These are phyloP conservation scores for Candida sithepensis DNA, from an alignment of 805 yeast genomes.

Conservation along the genomic window DNA sequence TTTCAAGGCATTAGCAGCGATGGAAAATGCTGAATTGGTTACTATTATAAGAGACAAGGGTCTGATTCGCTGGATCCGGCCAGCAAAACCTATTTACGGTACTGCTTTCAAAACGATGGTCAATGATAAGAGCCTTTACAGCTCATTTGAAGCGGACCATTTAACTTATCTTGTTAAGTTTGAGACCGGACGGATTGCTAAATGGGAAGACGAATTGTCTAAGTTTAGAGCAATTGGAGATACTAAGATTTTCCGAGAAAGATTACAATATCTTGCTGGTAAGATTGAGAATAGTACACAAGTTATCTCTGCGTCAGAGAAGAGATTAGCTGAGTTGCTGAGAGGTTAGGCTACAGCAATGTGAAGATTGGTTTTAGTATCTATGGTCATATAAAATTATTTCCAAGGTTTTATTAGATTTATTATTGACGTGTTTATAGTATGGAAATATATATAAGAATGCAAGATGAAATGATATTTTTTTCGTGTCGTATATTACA, in stretches of 20 bases:
- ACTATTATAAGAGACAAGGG: slow-evolving; percentile 75
- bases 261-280: slow-evolving; percentile 62
- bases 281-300: slow-evolving; percentile 63
- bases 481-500: background rate
- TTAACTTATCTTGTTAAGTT: slow-evolving; percentile 48
- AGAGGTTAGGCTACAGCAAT: no score
- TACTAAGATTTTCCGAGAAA: slow-evolving; percentile 50
- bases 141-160: slow-evolving; percentile 62
- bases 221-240: slow-evolving; percentile 50
- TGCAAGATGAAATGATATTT: background rate
- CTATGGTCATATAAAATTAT: background rate
- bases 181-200: slow-evolving; percentile 60
- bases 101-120: slow-evolving; percentile 75
- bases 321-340: slow-evolving; percentile 26
- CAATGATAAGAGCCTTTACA: slow-evolving; percentile 50
- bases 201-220: slow-evolving; percentile 70
- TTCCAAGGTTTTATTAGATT: background rate
- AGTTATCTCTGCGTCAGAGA: slow-evolving; percentile 47
- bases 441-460: background rate
- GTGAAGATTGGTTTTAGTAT: no score
- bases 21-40: slow-evolving; percentile 79
- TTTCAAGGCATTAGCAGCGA: slow-evolving; percentile 54
- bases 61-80: slow-evolving; percentile 55
- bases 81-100: slow-evolving; percentile 81
- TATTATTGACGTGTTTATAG: background rate